Conservation (phyloP, 1,284 basidiomycete species). For the Stereum hirsutum region DNA sequence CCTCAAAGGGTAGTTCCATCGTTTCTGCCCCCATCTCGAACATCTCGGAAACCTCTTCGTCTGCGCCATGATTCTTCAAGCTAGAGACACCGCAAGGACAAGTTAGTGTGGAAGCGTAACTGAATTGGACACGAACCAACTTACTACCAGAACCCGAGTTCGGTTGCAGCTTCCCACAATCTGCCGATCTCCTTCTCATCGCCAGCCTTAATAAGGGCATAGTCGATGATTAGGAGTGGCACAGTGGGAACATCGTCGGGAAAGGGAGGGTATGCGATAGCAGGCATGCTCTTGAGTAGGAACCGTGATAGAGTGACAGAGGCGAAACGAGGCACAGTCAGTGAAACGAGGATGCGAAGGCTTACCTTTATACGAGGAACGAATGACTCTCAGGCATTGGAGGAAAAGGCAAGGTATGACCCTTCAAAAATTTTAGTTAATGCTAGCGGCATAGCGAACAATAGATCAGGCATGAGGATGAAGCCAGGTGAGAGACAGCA, state of each 20-base stretch:
- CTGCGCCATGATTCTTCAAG: conserved; percentile 22
- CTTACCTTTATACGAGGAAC: too few species aligned
- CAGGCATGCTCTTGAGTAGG: too few species aligned
- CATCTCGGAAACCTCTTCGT: conserved; percentile 21
- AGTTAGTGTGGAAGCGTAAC: background rate
- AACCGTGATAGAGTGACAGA: too few species aligned
- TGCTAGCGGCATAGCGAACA: too few species aligned
- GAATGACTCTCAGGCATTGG: too few species aligned
- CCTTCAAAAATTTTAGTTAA: too few species aligned
- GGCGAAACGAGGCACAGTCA: too few species aligned
- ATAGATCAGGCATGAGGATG: too few species aligned
- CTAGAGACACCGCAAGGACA: background rate
- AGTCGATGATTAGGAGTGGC: conserved; percentile 3
- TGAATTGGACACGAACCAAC: background rate
- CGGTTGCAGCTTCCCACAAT: conserved; percentile 2
- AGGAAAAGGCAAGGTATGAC: too few species aligned
- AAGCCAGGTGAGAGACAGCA: too few species aligned
- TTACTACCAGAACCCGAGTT: conserved; percentile 5
- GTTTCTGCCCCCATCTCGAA: conserved; percentile 26
- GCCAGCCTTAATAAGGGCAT: background rate
- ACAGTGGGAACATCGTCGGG: conserved; percentile 1
- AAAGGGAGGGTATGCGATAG: background rate
- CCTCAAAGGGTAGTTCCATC: conserved; percentile 22
- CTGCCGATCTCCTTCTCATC: conserved; percentile 1
- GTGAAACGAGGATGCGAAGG: too few species aligned